These are phyloP conservation scores for Atractiella rhizophila DNA, from an alignment of 768 basidiomycete species.

Conservation along the genomic window DNA sequence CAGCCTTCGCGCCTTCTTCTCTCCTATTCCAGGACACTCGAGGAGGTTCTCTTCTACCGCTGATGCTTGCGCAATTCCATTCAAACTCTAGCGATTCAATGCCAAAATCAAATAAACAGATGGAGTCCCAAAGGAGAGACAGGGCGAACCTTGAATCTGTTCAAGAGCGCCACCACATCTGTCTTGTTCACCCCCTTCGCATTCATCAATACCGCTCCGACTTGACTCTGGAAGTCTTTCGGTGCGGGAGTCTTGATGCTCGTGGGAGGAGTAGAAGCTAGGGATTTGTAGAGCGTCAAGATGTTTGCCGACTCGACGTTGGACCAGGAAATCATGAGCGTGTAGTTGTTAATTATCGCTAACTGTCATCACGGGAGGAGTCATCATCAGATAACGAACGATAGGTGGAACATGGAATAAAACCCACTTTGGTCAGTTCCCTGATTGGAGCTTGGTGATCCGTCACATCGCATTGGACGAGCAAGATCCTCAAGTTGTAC, in stretches of 20 bases:
- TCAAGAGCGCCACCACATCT: slow-evolving; percentile 72
- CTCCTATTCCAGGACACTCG: slow-evolving; percentile 73
- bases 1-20: slow-evolving; percentile 72
- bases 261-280: slow-evolving; percentile 75
- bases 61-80: slow-evolving; percentile 46
- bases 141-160: slow-evolving; percentile 50
- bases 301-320: slow-evolving; percentile 80
- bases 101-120: background rate
- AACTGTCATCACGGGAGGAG: slow-evolving; percentile 25
- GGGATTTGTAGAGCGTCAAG: slow-evolving; percentile 69
- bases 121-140: background rate
- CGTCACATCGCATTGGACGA: slow-evolving; percentile 74
- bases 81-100: slow-evolving; percentile 42
- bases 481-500: slow-evolving; percentile 59
- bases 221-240: slow-evolving; percentile 56
- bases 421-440: slow-evolving; percentile 58
- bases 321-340: slow-evolving; percentile 79
- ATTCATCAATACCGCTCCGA: slow-evolving; percentile 58
- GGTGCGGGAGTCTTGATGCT: slow-evolving; percentile 84
- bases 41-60: slow-evolving; percentile 49
- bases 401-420: background rate
- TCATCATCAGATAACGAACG: background rate
- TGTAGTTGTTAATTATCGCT: slow-evolving; percentile 76
- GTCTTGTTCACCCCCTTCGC: slow-evolving; percentile 93
- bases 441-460: slow-evolving; percentile 78